Percentiles rank a stretch among this genome's conserved stretches.
These are phyloP conservation scores for Hypomyces rosellus DNA, from an alignment of 2,329 filamentous ascomycete species.

Conservation along the genomic window DNA sequence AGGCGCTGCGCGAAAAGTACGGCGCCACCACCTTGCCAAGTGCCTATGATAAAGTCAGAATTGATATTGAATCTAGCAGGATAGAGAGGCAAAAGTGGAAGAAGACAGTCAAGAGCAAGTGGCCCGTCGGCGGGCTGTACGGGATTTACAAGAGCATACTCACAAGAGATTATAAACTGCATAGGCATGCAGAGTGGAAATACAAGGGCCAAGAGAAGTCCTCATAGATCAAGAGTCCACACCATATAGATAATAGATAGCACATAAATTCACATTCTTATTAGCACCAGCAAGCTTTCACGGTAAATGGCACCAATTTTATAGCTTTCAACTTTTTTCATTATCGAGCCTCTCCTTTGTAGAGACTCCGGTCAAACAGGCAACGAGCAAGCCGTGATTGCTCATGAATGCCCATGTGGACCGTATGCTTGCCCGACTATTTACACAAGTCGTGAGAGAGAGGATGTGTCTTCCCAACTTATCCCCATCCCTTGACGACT, in stretches of 20 bases:
- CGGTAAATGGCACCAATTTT: no score
- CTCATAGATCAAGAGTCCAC: no score
- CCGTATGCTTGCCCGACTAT: not conserved
- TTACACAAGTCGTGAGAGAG: conserved; percentile 10
- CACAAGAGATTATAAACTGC: conserved; percentile 50
- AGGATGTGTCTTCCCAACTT: not conserved
- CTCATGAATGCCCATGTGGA: not conserved
- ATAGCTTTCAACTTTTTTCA: no score
- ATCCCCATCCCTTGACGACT: not conserved
- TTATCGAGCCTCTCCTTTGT: not conserved
- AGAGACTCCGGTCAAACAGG: not conserved
- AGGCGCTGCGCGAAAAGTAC: conserved; percentile 56
- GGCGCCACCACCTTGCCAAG: conserved; percentile 54
- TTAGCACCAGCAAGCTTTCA: no score
- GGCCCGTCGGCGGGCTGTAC: conserved; percentile 53
- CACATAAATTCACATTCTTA: no score
- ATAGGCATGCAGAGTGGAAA: conserved; percentile 49
- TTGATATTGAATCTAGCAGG: conserved; percentile 42
- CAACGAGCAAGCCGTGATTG: not conserved
- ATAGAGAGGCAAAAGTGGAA: conserved; percentile 32
- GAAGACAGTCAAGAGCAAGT: conserved; percentile 39
- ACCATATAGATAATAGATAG: no score
- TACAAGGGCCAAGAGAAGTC: conserved; percentile 30
- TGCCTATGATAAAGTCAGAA: conserved; percentile 65
- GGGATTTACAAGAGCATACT: conserved; percentile 54